These are phyloP conservation scores for Aspergillus aculeatus DNA, from an alignment of 2,329 filamentous ascomycete genomes.

Conservation along the genomic window DNA sequence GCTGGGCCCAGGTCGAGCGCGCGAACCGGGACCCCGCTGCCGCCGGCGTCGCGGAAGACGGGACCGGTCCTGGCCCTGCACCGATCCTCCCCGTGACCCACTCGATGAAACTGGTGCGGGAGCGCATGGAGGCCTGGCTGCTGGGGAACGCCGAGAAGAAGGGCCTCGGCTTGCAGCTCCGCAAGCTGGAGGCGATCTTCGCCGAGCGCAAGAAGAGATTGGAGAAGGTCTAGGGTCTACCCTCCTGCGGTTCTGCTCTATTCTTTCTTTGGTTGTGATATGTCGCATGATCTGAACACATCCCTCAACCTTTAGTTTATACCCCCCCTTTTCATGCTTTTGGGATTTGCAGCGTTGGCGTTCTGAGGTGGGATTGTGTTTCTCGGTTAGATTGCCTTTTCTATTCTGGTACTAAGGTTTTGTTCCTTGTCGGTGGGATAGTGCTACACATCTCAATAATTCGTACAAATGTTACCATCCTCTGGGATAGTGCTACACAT, in stretches of 20 bases:
- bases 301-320: neutral
- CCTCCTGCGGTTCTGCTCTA: neutral
- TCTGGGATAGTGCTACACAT: neutral
- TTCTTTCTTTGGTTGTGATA: too few relatives aligned
- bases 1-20: constrained; percentile 62
- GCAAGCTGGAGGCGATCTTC: constrained; percentile 67
- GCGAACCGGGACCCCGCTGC: constrained; percentile 5
- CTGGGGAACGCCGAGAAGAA: constrained; percentile 80
- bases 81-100: constrained; percentile 69
- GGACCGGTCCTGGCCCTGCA: neutral
- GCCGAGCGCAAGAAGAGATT: constrained; percentile 52
- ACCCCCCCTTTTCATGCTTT: constrained; percentile 6
- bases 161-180: constrained; percentile 56
- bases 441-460: too few relatives aligned
- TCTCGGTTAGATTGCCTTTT: too few relatives aligned
- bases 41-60: neutral
- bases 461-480: too few relatives aligned
- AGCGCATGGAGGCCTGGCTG: constrained; percentile 82
- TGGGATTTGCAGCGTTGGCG: constrained; percentile 13
- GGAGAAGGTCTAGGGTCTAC: constrained; percentile 25
- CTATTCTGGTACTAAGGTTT: constrained; percentile 1
- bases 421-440: neutral
- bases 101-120: constrained; percentile 66
- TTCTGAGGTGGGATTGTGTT: neutral
- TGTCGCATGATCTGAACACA: too few relatives aligned